phyloP scores from a whole-genome alignment of 768 basidiomycete species.

The Symmetrospora coprosmae region DNA sequence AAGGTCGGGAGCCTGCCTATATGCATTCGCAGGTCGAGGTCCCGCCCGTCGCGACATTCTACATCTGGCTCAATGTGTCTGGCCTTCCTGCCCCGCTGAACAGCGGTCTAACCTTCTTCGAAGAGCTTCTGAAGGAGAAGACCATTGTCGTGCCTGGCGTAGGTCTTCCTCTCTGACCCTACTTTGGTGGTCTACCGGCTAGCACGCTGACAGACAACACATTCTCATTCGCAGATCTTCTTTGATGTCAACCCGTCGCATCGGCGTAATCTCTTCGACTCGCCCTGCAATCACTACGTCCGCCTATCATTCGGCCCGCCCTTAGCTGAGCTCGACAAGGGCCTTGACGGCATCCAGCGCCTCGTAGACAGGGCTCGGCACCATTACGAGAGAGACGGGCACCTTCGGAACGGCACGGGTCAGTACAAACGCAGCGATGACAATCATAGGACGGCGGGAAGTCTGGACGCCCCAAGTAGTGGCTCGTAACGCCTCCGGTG shows the following conservation, averaged over 20 bases:
- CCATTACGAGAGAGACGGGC: constrained; percentile 20
- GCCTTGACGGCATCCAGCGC: constrained; percentile 70
- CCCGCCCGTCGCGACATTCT: constrained; percentile 50
- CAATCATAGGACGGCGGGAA: background rate
- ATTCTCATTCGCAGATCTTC: constrained; percentile 13
- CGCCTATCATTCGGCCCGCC: constrained; percentile 57
- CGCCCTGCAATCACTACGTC: constrained; percentile 79
- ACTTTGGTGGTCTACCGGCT: background rate
- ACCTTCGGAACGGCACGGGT: background rate
- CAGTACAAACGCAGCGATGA: background rate
- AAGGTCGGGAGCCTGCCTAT: background rate
- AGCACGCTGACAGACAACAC: constrained; percentile 61
- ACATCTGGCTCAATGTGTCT: constrained; percentile 61
- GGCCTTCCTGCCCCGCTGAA: constrained; percentile 65
- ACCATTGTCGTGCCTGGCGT: constrained; percentile 70
- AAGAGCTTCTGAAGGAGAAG: constrained; percentile 29
- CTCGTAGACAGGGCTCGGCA: constrained; percentile 48
- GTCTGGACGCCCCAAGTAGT: background rate
- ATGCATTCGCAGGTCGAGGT: constrained; percentile 10
- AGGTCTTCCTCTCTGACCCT: no score
- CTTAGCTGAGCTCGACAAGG: constrained; percentile 61
- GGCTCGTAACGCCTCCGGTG: constrained; percentile 3
- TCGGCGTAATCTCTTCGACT: constrained; percentile 74
- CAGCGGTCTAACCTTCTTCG: constrained; percentile 81
- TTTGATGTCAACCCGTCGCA: constrained; percentile 43